Percentiles rank a stretch among this genome's conserved stretches.
These are phyloP conservation scores for Orbilia brochopaga DNA, from an alignment of 2,329 filamentous ascomycete species.

Conservation along the genomic window DNA sequence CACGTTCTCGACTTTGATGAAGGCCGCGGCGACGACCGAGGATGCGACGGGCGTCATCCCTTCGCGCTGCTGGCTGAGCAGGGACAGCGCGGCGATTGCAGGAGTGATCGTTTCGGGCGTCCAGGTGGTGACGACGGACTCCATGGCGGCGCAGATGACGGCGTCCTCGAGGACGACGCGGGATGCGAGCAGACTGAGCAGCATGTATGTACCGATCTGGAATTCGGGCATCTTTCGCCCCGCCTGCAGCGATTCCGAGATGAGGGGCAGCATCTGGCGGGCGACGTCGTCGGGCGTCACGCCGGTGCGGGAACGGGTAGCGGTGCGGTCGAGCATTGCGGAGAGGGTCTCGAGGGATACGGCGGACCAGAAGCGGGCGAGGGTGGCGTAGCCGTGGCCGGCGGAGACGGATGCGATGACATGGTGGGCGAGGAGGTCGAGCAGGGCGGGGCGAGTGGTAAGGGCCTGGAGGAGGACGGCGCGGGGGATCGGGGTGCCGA, in stretches of 20 bases:
- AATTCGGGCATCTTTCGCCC: slow-evolving; percentile 78
- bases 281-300: slow-evolving; percentile 72
- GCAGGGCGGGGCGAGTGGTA: slow-evolving; percentile 76
- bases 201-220: slow-evolving; percentile 88
- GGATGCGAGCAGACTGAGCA: slow-evolving; percentile 80
- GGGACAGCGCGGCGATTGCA: slow-evolving; percentile 78
- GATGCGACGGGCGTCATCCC: slow-evolving; percentile 68
- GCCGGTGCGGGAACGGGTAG: slow-evolving; percentile 71
- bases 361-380: slow-evolving; percentile 90
- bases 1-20: slow-evolving; percentile 70
- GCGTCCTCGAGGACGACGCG: slow-evolving; percentile 80
- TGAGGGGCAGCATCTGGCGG: slow-evolving; percentile 70
- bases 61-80: slow-evolving; percentile 79
- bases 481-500: slow-evolving; percentile 74
- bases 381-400: slow-evolving; percentile 74
- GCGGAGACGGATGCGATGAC: slow-evolving; percentile 74
- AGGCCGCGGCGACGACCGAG: slow-evolving; percentile 70
- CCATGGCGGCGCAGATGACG: slow-evolving; percentile 85
- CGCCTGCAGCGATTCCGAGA: slow-evolving; percentile 74
- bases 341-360: slow-evolving; percentile 84
- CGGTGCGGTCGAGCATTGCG: slow-evolving; percentile 78
- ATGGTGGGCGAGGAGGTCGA: slow-evolving; percentile 77
- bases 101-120: slow-evolving; percentile 73
- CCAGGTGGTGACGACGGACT: slow-evolving; percentile 80
- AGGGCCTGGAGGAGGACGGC: slow-evolving; percentile 83